These are phyloP conservation scores for Choiromyces venosus DNA, from an alignment of 495 filamentous ascomycete species.

Conservation along the genomic window DNA sequence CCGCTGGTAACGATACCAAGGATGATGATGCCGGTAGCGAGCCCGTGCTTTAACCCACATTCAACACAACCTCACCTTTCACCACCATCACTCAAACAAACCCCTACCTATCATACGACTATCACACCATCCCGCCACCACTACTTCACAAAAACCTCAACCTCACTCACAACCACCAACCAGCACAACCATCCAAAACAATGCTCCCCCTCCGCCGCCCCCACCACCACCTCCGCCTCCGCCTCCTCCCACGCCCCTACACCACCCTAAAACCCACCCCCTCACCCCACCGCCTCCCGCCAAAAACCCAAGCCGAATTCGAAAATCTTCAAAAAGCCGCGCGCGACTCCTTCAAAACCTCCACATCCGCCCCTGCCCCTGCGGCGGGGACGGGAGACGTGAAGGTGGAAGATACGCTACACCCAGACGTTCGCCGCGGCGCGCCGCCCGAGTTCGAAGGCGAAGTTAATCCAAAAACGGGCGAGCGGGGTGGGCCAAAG, in stretches of 20 bases:
- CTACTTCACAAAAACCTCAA: not conserved
- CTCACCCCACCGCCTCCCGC: conserved; percentile 74
- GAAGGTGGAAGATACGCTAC: conserved; percentile 55
- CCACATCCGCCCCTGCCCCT: conserved; percentile 44
- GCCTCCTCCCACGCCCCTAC: conserved; percentile 18
- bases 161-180: not conserved
- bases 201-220: conserved; percentile 41
- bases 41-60: not conserved
- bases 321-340: conserved; percentile 72
- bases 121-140: not conserved
- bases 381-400: conserved; percentile 23
- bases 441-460: conserved; percentile 90
- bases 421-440: conserved; percentile 65
- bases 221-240: conserved; percentile 41
- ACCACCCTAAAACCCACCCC: conserved; percentile 50
- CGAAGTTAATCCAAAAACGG: conserved; percentile 85
- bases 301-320: conserved; percentile 86
- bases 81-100: not conserved
- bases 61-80: not conserved
- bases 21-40: not conserved
- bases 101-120: not conserved
- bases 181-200: not conserved
- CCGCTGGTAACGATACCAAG: too few species aligned
- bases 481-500: conserved; percentile 95
- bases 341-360: conserved; percentile 68